phyloP scores from a whole-genome alignment of 495 filamentous ascomycete species.

The Parathielavia appendiculata region DNA sequence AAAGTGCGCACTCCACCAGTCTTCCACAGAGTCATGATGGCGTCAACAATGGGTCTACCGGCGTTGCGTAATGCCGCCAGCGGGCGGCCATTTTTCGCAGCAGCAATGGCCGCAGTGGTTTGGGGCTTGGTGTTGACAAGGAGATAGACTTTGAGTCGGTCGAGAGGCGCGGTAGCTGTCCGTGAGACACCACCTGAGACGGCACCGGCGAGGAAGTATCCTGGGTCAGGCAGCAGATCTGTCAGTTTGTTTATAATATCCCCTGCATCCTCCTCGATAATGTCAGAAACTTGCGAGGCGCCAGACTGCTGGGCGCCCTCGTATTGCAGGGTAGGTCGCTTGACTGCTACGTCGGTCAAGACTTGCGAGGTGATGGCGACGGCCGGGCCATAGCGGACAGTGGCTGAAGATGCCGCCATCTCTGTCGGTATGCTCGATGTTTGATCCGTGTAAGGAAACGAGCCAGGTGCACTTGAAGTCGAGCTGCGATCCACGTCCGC shows the following conservation, averaged over 20 bases:
- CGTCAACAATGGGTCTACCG: slow-evolving; percentile 62
- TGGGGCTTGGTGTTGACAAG: slow-evolving; percentile 78
- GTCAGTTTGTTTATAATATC: slow-evolving; percentile 46
- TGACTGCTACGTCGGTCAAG: slow-evolving; percentile 13
- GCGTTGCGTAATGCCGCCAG: slow-evolving; percentile 61
- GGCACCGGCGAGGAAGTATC: slow-evolving; percentile 95
- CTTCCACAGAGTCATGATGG: slow-evolving; percentile 70
- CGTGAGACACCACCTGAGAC: slow-evolving; percentile 87
- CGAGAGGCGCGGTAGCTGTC: slow-evolving; percentile 89
- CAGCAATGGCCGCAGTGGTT: slow-evolving; percentile 52
- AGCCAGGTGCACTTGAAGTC: slow-evolving; percentile 6
- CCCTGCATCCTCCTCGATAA: slow-evolving; percentile 29
- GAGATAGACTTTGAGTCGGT: slow-evolving; percentile 94
- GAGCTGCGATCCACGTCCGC: slow-evolving; percentile 3
- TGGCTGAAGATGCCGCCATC: slow-evolving; percentile 18
- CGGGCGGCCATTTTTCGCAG: slow-evolving; percentile 67
- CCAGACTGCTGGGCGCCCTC: slow-evolving; percentile 22
- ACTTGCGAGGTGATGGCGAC: slow-evolving; percentile 15
- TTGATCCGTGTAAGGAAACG: slow-evolving; percentile 11
- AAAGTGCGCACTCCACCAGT: slow-evolving; percentile 86
- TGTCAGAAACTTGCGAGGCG: slow-evolving; percentile 25
- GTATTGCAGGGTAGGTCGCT: slow-evolving; percentile 15
- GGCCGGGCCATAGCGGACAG: slow-evolving; percentile 15
- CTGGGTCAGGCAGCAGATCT: slow-evolving; percentile 60
- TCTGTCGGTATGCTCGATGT: slow-evolving; percentile 11